These are phyloP conservation scores for Hypoxylon trugodes DNA, from an alignment of 495 filamentous ascomycete species.

Conservation along the genomic window DNA sequence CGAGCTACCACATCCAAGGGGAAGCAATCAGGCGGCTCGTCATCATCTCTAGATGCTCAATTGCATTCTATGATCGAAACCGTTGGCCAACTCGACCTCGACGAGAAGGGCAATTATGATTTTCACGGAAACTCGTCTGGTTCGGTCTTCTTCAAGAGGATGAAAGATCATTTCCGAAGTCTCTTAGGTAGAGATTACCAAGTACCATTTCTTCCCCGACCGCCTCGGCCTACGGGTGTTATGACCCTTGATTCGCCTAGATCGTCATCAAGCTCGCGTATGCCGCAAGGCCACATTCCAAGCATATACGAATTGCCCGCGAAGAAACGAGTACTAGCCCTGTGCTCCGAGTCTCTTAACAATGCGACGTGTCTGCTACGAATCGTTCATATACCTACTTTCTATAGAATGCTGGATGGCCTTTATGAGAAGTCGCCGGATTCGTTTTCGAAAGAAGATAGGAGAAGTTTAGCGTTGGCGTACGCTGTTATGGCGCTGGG, in stretches of 20 bases:
- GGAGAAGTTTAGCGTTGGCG: conserved; percentile 81
- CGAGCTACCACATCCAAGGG: conserved; percentile 46
- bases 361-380: conserved; percentile 85
- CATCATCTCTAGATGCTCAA: conserved; percentile 66
- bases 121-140: conserved; percentile 96
- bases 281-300: conserved; percentile 66
- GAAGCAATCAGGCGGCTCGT: conserved; percentile 51
- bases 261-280: conserved; percentile 61
- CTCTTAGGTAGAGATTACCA: conserved; percentile 67
- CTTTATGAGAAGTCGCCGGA: conserved; percentile 79
- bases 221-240: conserved; percentile 48
- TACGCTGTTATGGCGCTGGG: conserved; percentile 88
- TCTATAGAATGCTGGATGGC: conserved; percentile 77
- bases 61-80: conserved; percentile 95
- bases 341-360: conserved; percentile 81
- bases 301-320: conserved; percentile 75
- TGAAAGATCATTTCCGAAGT: conserved; percentile 79
- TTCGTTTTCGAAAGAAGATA: conserved; percentile 75
- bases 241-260: conserved; percentile 74
- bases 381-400: conserved; percentile 88
- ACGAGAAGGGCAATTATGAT: conserved; percentile 92
- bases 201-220: conserved; percentile 57
- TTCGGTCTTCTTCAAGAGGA: conserved; percentile 80
- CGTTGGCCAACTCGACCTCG: conserved; percentile 87
- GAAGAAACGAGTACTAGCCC: conserved; percentile 67